phyloP scores from a whole-genome alignment of 2,329 filamentous ascomycete species.

The Hypoxylon sp. region DNA sequence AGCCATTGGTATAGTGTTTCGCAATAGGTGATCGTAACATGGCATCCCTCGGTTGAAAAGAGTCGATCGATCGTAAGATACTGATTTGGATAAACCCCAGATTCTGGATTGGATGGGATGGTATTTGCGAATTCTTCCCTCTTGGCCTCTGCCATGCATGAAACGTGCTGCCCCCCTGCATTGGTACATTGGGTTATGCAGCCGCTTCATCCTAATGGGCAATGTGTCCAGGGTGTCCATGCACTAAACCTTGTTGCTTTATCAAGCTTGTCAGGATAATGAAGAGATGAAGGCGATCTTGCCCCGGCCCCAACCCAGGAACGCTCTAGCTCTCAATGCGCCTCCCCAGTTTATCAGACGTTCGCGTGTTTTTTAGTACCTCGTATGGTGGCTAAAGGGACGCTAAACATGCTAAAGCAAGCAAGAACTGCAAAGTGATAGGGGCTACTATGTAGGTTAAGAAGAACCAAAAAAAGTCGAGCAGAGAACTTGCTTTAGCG shows the following conservation, averaged over 20 bases:
- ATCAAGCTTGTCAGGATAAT: slow-evolving; percentile 16
- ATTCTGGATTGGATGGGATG: slow-evolving; percentile 18
- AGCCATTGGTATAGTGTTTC: neutral
- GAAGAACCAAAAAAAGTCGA: neutral
- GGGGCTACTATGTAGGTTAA: slow-evolving; percentile 10
- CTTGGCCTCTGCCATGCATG: slow-evolving; percentile 14
- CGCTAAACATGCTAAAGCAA: slow-evolving; percentile 26
- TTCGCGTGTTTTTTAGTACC: slow-evolving; percentile 29
- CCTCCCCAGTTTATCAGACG: slow-evolving; percentile 16
- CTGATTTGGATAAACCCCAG: slow-evolving; percentile 26
- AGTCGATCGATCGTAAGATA: slow-evolving; percentile 14
- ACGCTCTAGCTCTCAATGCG: slow-evolving; percentile 14
- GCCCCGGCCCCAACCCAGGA: slow-evolving; percentile 16
- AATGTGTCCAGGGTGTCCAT: slow-evolving; percentile 32
- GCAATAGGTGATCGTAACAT: slow-evolving; percentile 3
- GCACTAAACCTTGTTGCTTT: slow-evolving; percentile 3
- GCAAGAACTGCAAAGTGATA: neutral
- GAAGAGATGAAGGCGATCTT: slow-evolving; percentile 20
- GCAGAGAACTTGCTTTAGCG: neutral
- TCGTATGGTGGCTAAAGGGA: slow-evolving; percentile 21
- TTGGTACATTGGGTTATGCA: slow-evolving; percentile 34
- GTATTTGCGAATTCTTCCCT: slow-evolving; percentile 14
- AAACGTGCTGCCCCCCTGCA: slow-evolving; percentile 40
- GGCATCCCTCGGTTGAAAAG: slow-evolving; percentile 2
- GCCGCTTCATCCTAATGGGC: slow-evolving; percentile 34